A percentile compares a stretch with the other conserved stretches of the same genome.
Conservation (phyloP, 306 rosid genomes). For the Lathyrus aphaca region DNA sequence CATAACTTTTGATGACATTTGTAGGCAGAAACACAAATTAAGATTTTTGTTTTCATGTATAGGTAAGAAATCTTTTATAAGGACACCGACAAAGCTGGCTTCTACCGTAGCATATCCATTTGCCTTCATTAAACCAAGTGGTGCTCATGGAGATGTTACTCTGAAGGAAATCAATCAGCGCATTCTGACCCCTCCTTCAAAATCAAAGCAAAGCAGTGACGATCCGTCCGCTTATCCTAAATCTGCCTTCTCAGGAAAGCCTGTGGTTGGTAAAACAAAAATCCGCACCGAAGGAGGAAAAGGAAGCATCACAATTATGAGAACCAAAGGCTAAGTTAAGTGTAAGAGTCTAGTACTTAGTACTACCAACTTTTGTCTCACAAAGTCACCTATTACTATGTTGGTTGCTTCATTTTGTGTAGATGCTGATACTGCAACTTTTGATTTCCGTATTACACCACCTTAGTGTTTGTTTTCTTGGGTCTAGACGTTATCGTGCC, state of each 20-base stretch:
- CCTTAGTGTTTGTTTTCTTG: constrained; percentile 44
- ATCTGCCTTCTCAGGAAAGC: constrained; percentile 98
- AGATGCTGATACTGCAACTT: constrained; percentile 45
- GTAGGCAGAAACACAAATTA: constrained; percentile 29
- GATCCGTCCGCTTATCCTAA: constrained; percentile 74
- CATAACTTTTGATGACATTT: background rate
- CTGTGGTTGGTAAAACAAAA: constrained; percentile 92
- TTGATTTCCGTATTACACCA: constrained; percentile 41
- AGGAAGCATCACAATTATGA: constrained; percentile 98
- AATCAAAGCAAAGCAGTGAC: constrained; percentile 52
- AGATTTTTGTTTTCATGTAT: constrained; percentile 43
- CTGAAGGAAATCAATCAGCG: constrained; percentile 95
- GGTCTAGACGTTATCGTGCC: constrained; percentile 31
- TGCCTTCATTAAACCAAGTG: constrained; percentile 93
- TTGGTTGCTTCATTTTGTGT: constrained; percentile 43
- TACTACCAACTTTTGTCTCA: constrained; percentile 37
- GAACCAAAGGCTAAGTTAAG: constrained; percentile 87
- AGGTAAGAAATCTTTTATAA: constrained; percentile 81
- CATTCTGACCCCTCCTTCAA: constrained; percentile 74
- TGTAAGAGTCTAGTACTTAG: constrained; percentile 32
- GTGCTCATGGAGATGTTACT: constrained; percentile 91
- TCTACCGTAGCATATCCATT: constrained; percentile 94
- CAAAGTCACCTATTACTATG: constrained; percentile 17
- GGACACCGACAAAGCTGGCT: constrained; percentile 72
- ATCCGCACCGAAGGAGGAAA: constrained; percentile 93